phyloP scores from a whole-genome alignment of 768 basidiomycete species.

The Suillus occidentalis region DNA sequence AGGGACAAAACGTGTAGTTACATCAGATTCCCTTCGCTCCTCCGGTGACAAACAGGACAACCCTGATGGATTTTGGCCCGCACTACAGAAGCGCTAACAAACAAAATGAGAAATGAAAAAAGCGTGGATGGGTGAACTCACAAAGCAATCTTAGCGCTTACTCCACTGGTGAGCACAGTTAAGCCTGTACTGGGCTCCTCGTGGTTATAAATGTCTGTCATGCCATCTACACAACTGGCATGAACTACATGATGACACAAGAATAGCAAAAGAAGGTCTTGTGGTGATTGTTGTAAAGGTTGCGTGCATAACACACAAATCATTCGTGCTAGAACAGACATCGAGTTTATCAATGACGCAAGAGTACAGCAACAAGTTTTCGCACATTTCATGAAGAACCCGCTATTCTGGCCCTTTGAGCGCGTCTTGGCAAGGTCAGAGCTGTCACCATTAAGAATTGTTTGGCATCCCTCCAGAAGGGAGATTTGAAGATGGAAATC shows the following conservation, averaged over 20 bases:
- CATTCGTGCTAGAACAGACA: constrained; percentile 47
- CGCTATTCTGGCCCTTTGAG: constrained; percentile 74
- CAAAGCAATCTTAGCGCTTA: constrained; percentile 80
- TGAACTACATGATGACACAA: constrained; percentile 90
- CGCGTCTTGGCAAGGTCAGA: constrained; percentile 66
- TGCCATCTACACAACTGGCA: constrained; percentile 70
- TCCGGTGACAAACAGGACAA: constrained; percentile 77
- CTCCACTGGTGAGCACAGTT: constrained; percentile 38
- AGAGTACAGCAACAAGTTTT: constrained; percentile 12
- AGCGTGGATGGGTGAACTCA: constrained; percentile 35
- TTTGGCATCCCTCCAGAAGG: constrained; percentile 88
- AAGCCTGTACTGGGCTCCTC: constrained; percentile 53
- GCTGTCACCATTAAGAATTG: constrained; percentile 83
- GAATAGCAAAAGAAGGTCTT: constrained; percentile 70
- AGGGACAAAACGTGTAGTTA: constrained; percentile 2
- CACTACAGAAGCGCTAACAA: constrained; percentile 64
- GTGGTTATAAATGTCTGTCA: constrained; percentile 60
- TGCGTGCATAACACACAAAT: constrained; percentile 67
- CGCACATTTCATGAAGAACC: constrained; percentile 76
- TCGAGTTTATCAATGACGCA: neutral
- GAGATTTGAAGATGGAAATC: constrained; percentile 96
- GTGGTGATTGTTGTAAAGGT: constrained; percentile 55
- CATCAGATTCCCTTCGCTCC: constrained; percentile 47
- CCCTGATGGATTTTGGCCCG: constrained; percentile 61
- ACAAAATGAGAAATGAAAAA: constrained; percentile 13